These are phyloP conservation scores for Annulohypoxylon bovei DNA, from an alignment of 495 filamentous ascomycete species.

Conservation along the genomic window DNA sequence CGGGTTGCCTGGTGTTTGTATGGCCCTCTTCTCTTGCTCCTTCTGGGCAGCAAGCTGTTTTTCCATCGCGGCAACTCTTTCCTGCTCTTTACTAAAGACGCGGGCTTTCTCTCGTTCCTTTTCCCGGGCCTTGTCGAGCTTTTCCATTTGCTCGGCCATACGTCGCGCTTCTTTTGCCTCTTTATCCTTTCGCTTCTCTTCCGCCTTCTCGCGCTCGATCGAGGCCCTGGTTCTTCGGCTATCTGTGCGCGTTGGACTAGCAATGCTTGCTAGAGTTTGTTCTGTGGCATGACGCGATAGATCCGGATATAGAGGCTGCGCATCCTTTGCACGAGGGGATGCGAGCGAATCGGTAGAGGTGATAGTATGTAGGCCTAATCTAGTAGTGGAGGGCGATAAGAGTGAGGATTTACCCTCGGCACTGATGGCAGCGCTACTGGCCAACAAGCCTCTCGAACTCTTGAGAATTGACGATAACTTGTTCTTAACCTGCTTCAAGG, in stretches of 20 bases:
- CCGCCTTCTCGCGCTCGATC: conserved; percentile 71
- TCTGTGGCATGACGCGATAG: conserved; percentile 51
- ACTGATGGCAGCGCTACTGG: conserved; percentile 79
- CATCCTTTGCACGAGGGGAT: conserved; percentile 45
- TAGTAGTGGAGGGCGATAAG: conserved; percentile 55
- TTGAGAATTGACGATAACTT: conserved; percentile 88
- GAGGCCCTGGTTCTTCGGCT: conserved; percentile 76
- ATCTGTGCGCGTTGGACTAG: conserved; percentile 57
- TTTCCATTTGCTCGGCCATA: conserved; percentile 63
- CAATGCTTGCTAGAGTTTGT: conserved; percentile 43
- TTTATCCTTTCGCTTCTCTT: conserved; percentile 71
- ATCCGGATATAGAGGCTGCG: conserved; percentile 56
- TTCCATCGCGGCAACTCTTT: conserved; percentile 61
- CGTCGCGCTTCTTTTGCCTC: conserved; percentile 62
- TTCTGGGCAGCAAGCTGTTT: conserved; percentile 54
- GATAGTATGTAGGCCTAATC: conserved; percentile 47
- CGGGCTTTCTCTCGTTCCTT: conserved; percentile 71
- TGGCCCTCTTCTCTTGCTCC: conserved; percentile 52
- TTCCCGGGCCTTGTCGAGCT: conserved; percentile 63
- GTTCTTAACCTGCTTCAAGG: conserved; percentile 86
- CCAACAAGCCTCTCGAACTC: conserved; percentile 83
- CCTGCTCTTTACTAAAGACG: conserved; percentile 69
- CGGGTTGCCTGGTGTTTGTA: conserved; percentile 48
- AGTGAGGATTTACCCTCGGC: conserved; percentile 74
- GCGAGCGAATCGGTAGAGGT: conserved; percentile 53